Conservation (phyloP, 2,329 filamentous ascomycete genomes). For the Aspergillus uvarum region DNA sequence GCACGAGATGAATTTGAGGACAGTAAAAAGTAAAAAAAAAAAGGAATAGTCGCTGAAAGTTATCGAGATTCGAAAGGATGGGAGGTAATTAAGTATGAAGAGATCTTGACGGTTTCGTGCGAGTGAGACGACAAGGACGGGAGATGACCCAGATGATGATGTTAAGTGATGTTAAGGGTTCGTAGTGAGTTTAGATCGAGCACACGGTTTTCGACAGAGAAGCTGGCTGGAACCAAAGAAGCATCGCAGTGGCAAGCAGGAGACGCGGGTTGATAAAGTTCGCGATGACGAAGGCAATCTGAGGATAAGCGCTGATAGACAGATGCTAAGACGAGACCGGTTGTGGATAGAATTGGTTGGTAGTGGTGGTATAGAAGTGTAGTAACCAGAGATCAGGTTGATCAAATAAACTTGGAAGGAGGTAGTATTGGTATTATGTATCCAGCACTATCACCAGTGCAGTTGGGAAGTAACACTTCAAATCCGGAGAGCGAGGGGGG, state of each 20-base stretch:
- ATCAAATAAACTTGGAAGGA: not conserved
- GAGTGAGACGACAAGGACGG: not conserved
- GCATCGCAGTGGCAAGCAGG: conserved; percentile 22
- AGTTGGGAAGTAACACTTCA: not conserved
- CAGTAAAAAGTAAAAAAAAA: not conserved
- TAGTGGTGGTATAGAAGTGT: not conserved
- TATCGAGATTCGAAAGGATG: not conserved
- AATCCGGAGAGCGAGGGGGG: not conserved
- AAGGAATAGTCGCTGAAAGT: not conserved
- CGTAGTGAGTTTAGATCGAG: conserved; percentile 1
- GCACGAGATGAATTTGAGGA: not conserved
- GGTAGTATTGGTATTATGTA: not conserved
- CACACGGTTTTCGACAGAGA: conserved; percentile 2
- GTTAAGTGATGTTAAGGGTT: conserved; percentile 2
- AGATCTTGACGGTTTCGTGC: not conserved
- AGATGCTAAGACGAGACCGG: not conserved
- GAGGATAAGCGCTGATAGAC: not conserved
- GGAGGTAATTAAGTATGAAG: conserved; percentile 9
- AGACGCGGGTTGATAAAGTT: conserved; percentile 12
- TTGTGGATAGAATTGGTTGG: not conserved
- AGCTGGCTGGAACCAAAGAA: conserved; percentile 9
- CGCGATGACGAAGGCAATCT: conserved; percentile 14
- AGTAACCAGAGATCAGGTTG: not conserved
- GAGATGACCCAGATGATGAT: conserved; percentile 3
- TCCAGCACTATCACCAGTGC: not conserved